These are phyloP conservation scores for Phytophthora megakarya DNA, from an alignment of 352 stramenopile species.

Conservation along the genomic window DNA sequence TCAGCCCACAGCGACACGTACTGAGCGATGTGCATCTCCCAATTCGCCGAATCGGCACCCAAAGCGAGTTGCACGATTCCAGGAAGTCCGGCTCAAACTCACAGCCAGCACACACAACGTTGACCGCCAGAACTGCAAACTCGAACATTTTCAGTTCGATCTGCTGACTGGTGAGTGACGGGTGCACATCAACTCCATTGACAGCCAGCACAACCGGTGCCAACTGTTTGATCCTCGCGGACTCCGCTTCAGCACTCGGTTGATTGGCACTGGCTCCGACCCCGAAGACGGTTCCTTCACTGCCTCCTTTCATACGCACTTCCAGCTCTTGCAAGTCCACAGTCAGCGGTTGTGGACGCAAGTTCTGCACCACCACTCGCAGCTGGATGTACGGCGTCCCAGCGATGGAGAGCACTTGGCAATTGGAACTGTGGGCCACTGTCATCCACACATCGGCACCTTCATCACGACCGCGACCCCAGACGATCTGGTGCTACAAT, in stretches of 20 bases:
- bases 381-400: slow-evolving; percentile 61
- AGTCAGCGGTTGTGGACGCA: slow-evolving; percentile 52
- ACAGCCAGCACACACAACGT: slow-evolving; percentile 65
- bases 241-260: slow-evolving; percentile 7
- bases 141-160: slow-evolving; percentile 70
- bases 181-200: slow-evolving; percentile 52
- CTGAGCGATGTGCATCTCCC: slow-evolving; percentile 54
- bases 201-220: slow-evolving; percentile 55
- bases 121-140: slow-evolving; percentile 64
- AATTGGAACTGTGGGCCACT: slow-evolving; percentile 72
- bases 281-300: slow-evolving; percentile 51
- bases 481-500: slow-evolving; percentile 63
- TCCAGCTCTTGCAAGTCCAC: slow-evolving; percentile 67
- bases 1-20: slow-evolving; percentile 70
- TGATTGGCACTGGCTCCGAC: slow-evolving; percentile 23
- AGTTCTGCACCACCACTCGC: slow-evolving; percentile 73
- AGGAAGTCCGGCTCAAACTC: slow-evolving; percentile 83
- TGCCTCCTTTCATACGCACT: slow-evolving; percentile 74
- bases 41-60: slow-evolving; percentile 64
- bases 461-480: slow-evolving; percentile 66
- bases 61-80: slow-evolving; percentile 67
- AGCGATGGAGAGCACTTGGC: slow-evolving; percentile 42
- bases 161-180: slow-evolving; percentile 30
- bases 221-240: slow-evolving; percentile 26
- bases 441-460: slow-evolving; percentile 78